Evolutionary conservation across 164 flowering plant species (phyloP), one percentile per base, ranked within the genome.

Genomic region (grape (Vitis vinifera)): DNA sequence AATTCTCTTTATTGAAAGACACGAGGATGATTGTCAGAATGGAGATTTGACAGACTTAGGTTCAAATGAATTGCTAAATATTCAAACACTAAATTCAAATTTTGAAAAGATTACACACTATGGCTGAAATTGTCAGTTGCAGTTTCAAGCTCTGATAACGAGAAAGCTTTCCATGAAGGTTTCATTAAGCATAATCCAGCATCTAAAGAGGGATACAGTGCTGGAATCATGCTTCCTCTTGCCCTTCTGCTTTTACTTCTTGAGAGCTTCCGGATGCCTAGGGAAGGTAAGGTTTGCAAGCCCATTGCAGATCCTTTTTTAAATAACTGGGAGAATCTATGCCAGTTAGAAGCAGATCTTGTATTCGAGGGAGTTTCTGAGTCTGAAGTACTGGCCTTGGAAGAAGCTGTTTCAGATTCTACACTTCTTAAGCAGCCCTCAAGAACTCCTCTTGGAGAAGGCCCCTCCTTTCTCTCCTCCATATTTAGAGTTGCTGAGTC

Each of bases 161-260:
- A 16, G 76, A 80, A 89, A 69, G 83, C 84, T 62, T 73, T 84
- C 93, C 91, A 87, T 4, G 81, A 63, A 44, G 91, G 58, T 61
- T 80, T 89, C 71, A 88, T 83, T 69, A 65, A 67, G 75, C 69
- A 72, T 15, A 86, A 62, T 0, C 84, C 88, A 11, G 75, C 49
- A 53, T 82, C 91, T 11, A 83, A 55, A 13, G 81, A 29, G 31
- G 79, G 69, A 62, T 65, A 15, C 3, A 68, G 8, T 0, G 62
- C 12, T 11, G 78, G 74, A 53, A 67, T 62, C 53, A 68, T 44
- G 19, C 70, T 66, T 8, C 66, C 77, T 63, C 73, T 68, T 3
- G 69, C 9, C 56, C 73, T 53, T 64, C 61, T 82, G 69, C 80
- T 83, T 30, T 75, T 83, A 56, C 78, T 69, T 61, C 78, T 74